Conservation (phyloP, 495 filamentous ascomycete genomes). For the Hypoxylon fuscum region DNA sequence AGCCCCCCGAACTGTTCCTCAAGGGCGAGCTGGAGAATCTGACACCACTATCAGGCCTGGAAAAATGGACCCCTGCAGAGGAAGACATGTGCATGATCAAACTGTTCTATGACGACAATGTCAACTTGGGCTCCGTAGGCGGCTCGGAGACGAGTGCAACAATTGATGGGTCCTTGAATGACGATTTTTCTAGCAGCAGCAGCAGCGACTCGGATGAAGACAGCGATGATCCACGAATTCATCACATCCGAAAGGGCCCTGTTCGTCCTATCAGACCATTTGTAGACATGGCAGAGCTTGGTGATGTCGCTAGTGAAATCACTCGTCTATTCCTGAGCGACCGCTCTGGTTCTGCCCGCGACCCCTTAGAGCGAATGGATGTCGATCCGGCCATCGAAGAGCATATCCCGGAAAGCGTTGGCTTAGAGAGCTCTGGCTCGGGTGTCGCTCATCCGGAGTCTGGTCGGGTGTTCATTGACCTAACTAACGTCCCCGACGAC, state of each 20-base stretch:
- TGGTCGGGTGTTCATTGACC: background rate
- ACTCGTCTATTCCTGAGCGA: no score
- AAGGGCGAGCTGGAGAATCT: constrained; percentile 42
- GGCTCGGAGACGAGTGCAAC: constrained; percentile 19
- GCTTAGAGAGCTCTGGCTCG: constrained; percentile 6
- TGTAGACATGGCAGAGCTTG: no score
- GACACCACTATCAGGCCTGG: constrained; percentile 14
- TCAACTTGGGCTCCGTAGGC: background rate
- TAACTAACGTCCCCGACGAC: background rate
- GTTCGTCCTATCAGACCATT: no score
- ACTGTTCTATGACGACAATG: constrained; percentile 34
- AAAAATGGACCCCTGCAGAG: constrained; percentile 30
- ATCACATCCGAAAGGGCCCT: no score
- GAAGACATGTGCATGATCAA: constrained; percentile 37
- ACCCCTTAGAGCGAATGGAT: no score
- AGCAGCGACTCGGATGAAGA: constrained; percentile 10
- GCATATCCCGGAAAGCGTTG: no score
- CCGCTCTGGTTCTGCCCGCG: no score
- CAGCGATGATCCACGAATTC: background rate
- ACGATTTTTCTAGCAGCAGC: constrained; percentile 15
- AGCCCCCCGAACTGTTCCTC: constrained; percentile 6
- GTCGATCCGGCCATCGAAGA: no score
- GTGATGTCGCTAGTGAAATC: no score
- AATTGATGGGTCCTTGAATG: background rate
- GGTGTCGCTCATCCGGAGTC: background rate